Conservation (phyloP, 805 yeast species). For the Pichia kluyveri region DNA sequence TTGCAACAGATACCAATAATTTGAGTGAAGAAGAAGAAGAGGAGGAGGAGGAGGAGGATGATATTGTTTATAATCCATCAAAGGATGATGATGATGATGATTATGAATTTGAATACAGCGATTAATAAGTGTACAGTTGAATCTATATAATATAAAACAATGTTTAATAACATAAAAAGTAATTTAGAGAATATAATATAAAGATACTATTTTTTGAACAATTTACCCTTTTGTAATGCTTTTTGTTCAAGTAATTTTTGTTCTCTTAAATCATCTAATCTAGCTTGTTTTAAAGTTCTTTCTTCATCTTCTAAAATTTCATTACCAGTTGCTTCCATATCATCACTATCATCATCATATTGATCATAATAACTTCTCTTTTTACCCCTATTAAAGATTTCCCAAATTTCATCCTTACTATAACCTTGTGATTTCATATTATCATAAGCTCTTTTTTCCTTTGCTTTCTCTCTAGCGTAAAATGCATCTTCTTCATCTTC, state of each 20-base stretch:
- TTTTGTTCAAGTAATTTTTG: constrained; percentile 46
- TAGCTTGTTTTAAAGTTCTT: constrained; percentile 57
- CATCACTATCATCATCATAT: constrained; percentile 38
- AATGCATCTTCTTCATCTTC: constrained; percentile 41
- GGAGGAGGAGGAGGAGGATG: not conserved
- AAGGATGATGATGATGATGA: constrained; percentile 6
- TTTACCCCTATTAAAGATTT: constrained; percentile 62
- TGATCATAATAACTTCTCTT: constrained; percentile 36
- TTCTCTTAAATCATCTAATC: constrained; percentile 68
- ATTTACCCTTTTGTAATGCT: constrained; percentile 31
- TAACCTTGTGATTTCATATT: constrained; percentile 33
- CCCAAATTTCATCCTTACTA: constrained; percentile 85
- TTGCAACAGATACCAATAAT: constrained; percentile 36
- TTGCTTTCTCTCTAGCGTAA: constrained; percentile 27
- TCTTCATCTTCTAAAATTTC: constrained; percentile 82
- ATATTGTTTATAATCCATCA: not conserved
- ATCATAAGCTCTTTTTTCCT: constrained; percentile 11
- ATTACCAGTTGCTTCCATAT: constrained; percentile 93
- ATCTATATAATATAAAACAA: not conserved
- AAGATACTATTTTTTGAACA: not conserved
- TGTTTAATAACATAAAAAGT: not conserved
- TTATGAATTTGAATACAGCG: constrained; percentile 39
- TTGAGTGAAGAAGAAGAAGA: not conserved
- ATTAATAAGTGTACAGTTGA: constrained; percentile 8
- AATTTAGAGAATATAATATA: no score